phyloP scores from a whole-genome alignment of 2,329 filamentous ascomycete species.

The Colletotrichum liaoningense region DNA sequence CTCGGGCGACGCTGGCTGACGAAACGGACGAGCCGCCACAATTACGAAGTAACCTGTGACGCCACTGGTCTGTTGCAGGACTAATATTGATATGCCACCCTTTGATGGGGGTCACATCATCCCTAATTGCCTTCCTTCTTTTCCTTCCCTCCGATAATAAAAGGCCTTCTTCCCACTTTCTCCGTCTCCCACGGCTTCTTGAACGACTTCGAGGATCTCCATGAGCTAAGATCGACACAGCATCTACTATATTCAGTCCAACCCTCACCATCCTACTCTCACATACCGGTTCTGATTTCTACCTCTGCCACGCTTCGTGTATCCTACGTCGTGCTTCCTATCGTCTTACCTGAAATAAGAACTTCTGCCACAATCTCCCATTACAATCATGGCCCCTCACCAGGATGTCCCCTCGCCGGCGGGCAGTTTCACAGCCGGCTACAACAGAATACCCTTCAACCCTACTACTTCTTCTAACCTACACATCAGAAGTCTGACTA shows the following conservation, averaged over 20 bases:
- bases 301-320: not conserved
- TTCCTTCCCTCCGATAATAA: conserved; percentile 1
- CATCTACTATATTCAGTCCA: not conserved
- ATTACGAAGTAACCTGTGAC: not conserved
- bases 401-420: conserved; percentile 59
- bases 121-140: not conserved
- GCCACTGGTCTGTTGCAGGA: conserved; percentile 5
- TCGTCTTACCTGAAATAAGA: conserved; percentile 4
- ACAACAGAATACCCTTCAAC: conserved; percentile 50
- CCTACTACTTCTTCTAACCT: conserved; percentile 45
- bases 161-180: not conserved
- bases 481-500: conserved; percentile 41
- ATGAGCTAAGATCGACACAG: not conserved
- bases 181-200: not conserved
- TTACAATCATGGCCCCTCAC: conserved; percentile 57
- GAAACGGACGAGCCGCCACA: conserved; percentile 9
- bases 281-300: not conserved
- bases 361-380: not conserved
- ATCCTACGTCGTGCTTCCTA: conserved; percentile 1
- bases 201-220: not conserved
- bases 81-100: not conserved
- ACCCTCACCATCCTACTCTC: not conserved
- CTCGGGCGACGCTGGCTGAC: not conserved
- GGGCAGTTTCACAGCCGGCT: conserved; percentile 56
- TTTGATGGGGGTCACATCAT: not conserved